Base-by-base conservation (phyloP, 2,329 filamentous ascomycete genomes). In the Metarhizium album region DNA sequence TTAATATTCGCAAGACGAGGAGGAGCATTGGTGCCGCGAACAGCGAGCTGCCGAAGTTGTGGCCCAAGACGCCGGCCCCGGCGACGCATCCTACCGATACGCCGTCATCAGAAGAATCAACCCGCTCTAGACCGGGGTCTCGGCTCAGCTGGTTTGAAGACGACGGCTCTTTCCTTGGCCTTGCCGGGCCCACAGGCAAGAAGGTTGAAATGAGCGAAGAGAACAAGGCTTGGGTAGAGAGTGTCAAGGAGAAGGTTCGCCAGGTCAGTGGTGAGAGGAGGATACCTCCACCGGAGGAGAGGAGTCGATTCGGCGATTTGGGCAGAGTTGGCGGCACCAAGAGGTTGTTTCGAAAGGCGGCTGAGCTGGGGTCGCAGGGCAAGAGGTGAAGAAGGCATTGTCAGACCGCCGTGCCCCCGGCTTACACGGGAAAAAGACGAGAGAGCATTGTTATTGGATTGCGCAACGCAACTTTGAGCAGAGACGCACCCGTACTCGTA, bases 201-300 rank as follows among this genome's bases (percentile, higher is more conserved):
- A 79, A 77, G 56, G 75, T 79, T 7, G 78, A 75, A 62, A 86
- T 82, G 69, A 86, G 82, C 51, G 81, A 83, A 50, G 83, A 90
- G 66, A 87, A 84, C 61, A 75, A 81, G 52, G 82, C 83, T 38
- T 93, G 87, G 87, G 85, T 93, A 9, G 84, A 90, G 65, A 87
- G 82, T 54, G 85, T 93, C 71, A 84, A 89, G 69, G 84, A 87
- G 61, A 85, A 87, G 62, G 87, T 90, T 40, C 79, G 84, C 53
- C 75, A 82, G 45, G 85, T 82, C 53, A 87, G 83, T 60, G 78
- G 78, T 51, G 82, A 82, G 63, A 69, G 67, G 46, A 67, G 66
- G 47, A 55, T 64, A 20, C 60, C 67, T 18, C 62, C 56, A 35
- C 47, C 60, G n/a, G 56, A 58, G 23, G 51, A 57, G 16, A 53